Evolutionary conservation across 768 basidiomycete genomes (phyloP), one percentile per base, ranked within the genome.

Genomic region (Serendipita sp.): DNA sequence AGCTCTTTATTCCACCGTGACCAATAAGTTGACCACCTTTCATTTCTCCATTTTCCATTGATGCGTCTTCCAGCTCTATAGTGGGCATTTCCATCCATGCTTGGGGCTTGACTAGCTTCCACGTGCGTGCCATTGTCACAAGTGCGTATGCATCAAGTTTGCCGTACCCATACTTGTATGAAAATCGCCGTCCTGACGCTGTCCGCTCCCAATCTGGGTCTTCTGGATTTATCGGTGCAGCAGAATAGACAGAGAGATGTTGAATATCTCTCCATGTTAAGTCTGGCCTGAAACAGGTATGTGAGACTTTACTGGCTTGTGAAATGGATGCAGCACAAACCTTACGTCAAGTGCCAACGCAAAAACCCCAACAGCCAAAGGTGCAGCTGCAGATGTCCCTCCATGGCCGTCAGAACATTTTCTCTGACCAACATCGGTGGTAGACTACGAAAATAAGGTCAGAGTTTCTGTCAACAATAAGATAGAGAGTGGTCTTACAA

Each of bases 101-200:
- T 75, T 98, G 95, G 0, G 95, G 92, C 72, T 95, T 97, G 70
- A 96, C 93, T 18, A 86, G 78, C 60, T 85, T 73, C 94, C 94
- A 98, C 1, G 77, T 72, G 72, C 86, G 80, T 1, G 94, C 92
- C 0, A 85, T 85, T 64, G 81, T 86, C 70, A 98, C 86, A 68
- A 89, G 91, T 46, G 75, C 78, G 64, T 85, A 89, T 2, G 85
- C 94, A 73, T 96, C 88, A 66, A 98, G 78, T 41, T 81, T 83
- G 28, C 96, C 96, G 71, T 86, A 99, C 1, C 96, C 96, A 70
- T 96, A 99, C 74, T 98, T 98, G 79, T 99, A 97, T 70, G 83
- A 85, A 73, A 79, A 89, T 28, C 70, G 75, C 24, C 85, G 78
- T 2, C 89, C 90, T 1, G 75, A 73, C 13, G 88, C 82, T 0